Base-by-base conservation (phyloP, 192 early-diverging fungal genomes). In the Podila minutissima region DNA sequence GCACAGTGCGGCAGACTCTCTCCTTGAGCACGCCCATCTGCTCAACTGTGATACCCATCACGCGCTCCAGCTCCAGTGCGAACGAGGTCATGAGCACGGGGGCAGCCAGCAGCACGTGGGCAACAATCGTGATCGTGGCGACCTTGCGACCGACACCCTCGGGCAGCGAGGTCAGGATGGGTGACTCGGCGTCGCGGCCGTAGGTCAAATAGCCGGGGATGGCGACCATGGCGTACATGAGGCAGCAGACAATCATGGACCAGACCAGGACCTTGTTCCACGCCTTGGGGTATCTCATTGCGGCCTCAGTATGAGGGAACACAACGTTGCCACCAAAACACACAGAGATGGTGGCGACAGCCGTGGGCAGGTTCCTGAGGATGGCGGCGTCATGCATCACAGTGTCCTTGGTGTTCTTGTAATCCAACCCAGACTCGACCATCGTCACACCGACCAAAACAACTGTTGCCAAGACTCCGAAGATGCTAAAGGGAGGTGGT, bases 261-360 rank as follows among this genome's bases (percentile, higher is more conserved):
- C 69, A 75, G 55, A 72, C 67, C 29, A 89, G 72, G 17, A 92
- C 90, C 67, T 75, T 86, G 20, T 86, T 84, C 85, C 91, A 94
- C 2, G 83, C 62, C 13, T 67, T 62, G 35, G 91, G 93, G 31
- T 86, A 74, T 28, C 84, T 76, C 91, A 94, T 90, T 33, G 88
- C 85, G 6, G 84, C 82, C 71, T 94, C 91, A 5, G 93, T 89
- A 62, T 94, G 89, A 53, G 91, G 87, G 74, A 90, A 94, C 29
- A 93, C 89, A 35, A 90, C 88, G 72, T 93, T 94, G 35, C 93
- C 93, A 37, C 88, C 86, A 53, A 90, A 94, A 24, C 87, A 89
- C 65, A 93, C 92, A 26, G 84, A 87, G 49, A 94, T 86, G 17
- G 90, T 89, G 15, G 88, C 89, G 6, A 94, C 64, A 2, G 92